These are phyloP conservation scores for Cyclotella baltica DNA, from an alignment of 108 stramenopile species.

Conservation along the genomic window DNA sequence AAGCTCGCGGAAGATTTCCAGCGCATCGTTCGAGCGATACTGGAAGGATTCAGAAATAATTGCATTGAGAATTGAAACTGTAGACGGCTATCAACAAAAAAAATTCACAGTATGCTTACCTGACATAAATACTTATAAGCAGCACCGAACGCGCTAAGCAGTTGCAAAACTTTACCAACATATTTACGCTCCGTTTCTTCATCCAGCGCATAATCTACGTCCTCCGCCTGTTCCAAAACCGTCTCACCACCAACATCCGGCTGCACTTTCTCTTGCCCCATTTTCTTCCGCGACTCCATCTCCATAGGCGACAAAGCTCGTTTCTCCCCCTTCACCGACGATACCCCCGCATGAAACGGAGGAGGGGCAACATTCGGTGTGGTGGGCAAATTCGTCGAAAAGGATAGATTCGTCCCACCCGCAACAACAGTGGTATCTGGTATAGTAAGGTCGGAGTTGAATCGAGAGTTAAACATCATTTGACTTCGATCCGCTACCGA, in stretches of 20 bases:
- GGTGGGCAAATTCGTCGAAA: conserved; percentile 8
- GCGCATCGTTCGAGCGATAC: conserved; percentile 80
- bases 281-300: conserved; percentile 14
- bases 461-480: conserved; percentile 4
- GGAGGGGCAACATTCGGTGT: conserved; percentile 21
- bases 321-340: conserved; percentile 47
- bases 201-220: conserved; percentile 42
- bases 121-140: conserved; percentile 71
- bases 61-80: not conserved
- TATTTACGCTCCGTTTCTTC: conserved; percentile 15
- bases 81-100: not conserved
- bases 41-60: conserved; percentile 17
- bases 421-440: not conserved
- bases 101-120: conserved; percentile 34
- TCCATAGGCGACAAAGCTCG: conserved; percentile 28
- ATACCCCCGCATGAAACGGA: conserved; percentile 44
- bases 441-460: not conserved
- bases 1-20: conserved; percentile 79
- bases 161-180: conserved; percentile 57
- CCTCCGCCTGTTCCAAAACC: conserved; percentile 38
- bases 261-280: conserved; percentile 18
- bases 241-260: not conserved
- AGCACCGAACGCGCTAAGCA: conserved; percentile 67
- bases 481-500: not conserved
- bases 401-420: not conserved